These are phyloP conservation scores for Globisporangium rhizosaccharum DNA, from an alignment of 352 stramenopile species.

Conservation along the genomic window DNA sequence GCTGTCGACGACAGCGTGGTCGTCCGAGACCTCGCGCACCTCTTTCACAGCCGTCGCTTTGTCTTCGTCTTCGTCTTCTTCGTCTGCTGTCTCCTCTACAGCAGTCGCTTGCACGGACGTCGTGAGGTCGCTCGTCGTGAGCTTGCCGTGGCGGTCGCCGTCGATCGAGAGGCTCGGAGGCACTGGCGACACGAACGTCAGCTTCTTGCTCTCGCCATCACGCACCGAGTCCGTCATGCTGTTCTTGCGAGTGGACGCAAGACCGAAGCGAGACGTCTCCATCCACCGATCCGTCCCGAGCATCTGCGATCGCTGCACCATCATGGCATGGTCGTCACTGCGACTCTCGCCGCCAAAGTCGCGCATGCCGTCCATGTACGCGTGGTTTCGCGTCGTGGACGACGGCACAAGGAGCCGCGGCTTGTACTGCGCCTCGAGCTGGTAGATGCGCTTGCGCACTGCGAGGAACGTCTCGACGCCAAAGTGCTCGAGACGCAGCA, in stretches of 20 bases:
- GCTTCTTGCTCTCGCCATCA: slow-evolving; percentile 3
- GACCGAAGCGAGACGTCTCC: slow-evolving; percentile 3
- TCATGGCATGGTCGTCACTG: neutral
- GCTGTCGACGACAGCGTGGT: neutral
- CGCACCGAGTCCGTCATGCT: slow-evolving; percentile 28
- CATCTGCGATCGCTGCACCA: neutral
- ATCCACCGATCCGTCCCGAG: neutral
- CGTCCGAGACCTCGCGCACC: neutral
- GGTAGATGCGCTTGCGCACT: slow-evolving; percentile 29
- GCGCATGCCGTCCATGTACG: slow-evolving; percentile 23
- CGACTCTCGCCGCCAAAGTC: slow-evolving; percentile 19
- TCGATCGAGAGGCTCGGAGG: neutral
- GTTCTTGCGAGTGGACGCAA: slow-evolving; percentile 24
- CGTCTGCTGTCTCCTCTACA: neutral
- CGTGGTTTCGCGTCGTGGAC: slow-evolving; percentile 15
- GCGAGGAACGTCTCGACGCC: slow-evolving; percentile 43
- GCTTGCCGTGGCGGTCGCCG: slow-evolving; percentile 5
- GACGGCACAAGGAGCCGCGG: slow-evolving; percentile 24
- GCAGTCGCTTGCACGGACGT: slow-evolving; percentile 1
- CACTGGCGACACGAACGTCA: slow-evolving; percentile 6
- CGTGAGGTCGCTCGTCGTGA: slow-evolving; percentile 7
- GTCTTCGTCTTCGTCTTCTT: neutral
- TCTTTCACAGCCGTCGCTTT: neutral
- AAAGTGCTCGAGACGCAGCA: slow-evolving; percentile 56
- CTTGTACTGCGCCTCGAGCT: slow-evolving; percentile 37